phyloP scores from a whole-genome alignment of 306 rosid species.

The Cicer pinnatifidum region DNA sequence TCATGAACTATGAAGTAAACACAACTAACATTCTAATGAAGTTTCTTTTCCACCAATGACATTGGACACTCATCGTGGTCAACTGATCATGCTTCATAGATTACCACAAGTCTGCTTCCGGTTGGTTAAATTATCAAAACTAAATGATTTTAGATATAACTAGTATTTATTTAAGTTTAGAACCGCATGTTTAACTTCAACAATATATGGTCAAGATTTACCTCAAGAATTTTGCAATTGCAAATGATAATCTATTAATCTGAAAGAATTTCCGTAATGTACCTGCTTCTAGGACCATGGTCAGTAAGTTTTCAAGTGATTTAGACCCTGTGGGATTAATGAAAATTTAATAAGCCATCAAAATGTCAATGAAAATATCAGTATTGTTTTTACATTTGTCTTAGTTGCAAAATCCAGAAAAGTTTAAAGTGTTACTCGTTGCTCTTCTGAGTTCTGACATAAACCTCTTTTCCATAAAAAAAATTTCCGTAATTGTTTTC shows the following conservation, averaged over 20 bases:
- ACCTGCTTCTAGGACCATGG: constrained; percentile 13
- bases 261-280: constrained; percentile 2
- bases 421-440: constrained; percentile 7
- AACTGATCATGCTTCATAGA: constrained; percentile 15
- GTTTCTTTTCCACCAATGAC: constrained; percentile 19
- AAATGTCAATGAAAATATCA: constrained; percentile 8
- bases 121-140: constrained; percentile 25
- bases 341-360: constrained; percentile 5
- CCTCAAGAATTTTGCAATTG: constrained; percentile 6
- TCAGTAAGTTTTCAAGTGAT: constrained; percentile 11
- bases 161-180: not conserved
- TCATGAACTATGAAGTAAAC: constrained; percentile 34
- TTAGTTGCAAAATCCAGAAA: constrained; percentile 23
- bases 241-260: constrained; percentile 29
- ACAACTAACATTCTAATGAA: constrained; percentile 37
- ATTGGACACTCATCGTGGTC: not conserved
- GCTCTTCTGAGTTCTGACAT: not conserved
- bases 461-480: not conserved
- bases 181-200: not conserved
- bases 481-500: not conserved
- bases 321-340: constrained; percentile 23
- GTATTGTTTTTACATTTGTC: constrained; percentile 14
- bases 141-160: constrained; percentile 39
- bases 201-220: constrained; percentile 30
- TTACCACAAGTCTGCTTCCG: constrained; percentile 25